phyloP scores from a whole-genome alignment of 208 protist species.

The Vickermania ingenoplastis region DNA sequence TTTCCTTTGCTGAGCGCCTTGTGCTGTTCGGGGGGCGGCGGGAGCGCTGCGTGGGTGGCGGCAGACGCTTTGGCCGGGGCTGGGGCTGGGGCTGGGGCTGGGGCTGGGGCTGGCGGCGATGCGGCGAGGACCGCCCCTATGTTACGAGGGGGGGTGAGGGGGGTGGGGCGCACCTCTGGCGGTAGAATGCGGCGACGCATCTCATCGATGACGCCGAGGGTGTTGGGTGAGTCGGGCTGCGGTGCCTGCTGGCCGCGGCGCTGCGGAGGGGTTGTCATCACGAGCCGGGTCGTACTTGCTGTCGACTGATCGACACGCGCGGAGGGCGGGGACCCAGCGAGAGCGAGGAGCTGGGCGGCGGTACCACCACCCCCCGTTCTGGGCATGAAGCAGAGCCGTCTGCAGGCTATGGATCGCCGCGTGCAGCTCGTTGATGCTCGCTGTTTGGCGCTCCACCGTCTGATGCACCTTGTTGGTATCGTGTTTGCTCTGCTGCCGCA shows the following conservation, averaged over 20 bases:
- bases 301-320: not conserved
- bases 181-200: not conserved
- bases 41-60: too few relatives aligned
- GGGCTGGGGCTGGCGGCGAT: not conserved
- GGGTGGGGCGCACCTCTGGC: not conserved
- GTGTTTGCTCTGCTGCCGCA: conserved; percentile 1
- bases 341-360: not conserved
- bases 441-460: not conserved
- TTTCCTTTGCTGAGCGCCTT: too few relatives aligned
- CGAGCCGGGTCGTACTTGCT: not conserved
- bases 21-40: too few relatives aligned
- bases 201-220: conserved; percentile 1
- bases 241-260: not conserved
- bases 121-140: not conserved
- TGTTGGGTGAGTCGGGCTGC: not conserved
- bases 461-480: not conserved
- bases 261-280: conserved; percentile 1
- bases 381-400: not conserved
- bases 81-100: not conserved
- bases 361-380: not conserved
- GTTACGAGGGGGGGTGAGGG: not conserved
- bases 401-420: not conserved
- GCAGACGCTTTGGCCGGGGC: not conserved
- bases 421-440: conserved; percentile 6
- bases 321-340: not conserved